Conservation (phyloP, 139 green algal species). For the Chlamydomonas eustigma region DNA sequence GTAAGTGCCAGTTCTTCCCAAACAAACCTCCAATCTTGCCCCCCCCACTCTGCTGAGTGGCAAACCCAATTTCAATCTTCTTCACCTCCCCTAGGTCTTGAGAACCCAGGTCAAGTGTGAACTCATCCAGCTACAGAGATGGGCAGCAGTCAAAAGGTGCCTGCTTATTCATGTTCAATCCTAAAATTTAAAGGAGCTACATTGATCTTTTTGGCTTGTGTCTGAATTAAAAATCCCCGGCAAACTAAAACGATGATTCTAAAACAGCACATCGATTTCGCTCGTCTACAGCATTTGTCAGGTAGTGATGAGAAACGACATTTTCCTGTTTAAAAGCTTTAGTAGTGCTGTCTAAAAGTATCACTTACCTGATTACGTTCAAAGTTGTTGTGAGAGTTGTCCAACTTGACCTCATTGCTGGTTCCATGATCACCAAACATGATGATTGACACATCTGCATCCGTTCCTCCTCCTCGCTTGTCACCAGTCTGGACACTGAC, state of each 20-base stretch:
- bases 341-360: background rate
- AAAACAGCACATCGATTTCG: too few relatives aligned
- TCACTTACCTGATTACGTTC: slow-evolving; percentile 6
- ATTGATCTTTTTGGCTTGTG: too few relatives aligned
- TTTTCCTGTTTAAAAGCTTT: too few relatives aligned
- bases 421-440: slow-evolving; percentile 44
- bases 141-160: too few relatives aligned
- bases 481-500: slow-evolving; percentile 41
- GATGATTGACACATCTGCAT: slow-evolving; percentile 58
- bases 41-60: slow-evolving; percentile 30
- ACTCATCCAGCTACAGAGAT: slow-evolving; percentile 53
- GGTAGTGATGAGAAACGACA: too few relatives aligned
- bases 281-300: too few relatives aligned
- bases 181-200: too few relatives aligned
- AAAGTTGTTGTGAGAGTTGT: slow-evolving; percentile 26
- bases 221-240: too few relatives aligned
- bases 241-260: too few relatives aligned
- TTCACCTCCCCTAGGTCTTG: slow-evolving; percentile 39
- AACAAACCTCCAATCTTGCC: slow-evolving; percentile 39
- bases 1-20: slow-evolving; percentile 20
- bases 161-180: too few relatives aligned
- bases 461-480: slow-evolving; percentile 52
- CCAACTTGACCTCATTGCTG: slow-evolving; percentile 43
- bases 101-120: slow-evolving; percentile 43
- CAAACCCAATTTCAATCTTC: slow-evolving; percentile 52